Base-by-base conservation (phyloP, 257 asterid species). In the Nicotiana sylvestris region DNA sequence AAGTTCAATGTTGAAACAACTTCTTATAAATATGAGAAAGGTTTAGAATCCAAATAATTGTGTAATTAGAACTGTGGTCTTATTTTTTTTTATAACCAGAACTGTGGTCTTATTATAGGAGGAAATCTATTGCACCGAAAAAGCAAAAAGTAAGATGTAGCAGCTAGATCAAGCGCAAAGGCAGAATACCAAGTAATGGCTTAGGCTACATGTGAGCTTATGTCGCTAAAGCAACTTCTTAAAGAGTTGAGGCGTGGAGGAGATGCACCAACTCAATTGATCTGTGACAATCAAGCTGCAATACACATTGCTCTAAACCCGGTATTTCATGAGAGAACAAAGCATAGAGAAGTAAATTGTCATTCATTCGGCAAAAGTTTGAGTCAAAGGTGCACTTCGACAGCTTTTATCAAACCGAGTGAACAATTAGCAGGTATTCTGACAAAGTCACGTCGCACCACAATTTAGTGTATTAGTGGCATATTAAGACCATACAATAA, bases 261-360 rank as follows among this genome's bases (percentile, higher is more conserved):
- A 72, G 78, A 30, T 43, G 78, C 78, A 43, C 60, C 60, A 43
- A 72, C 49, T 21, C 78, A 25, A 72, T 72, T 72, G 60, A 72
- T 43, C 60, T 25, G 35, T 11, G 37, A 43, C 37, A 72, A 72
- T 46, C 60, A 46, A 46, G 37, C 35, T 21, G 37, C 78, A 39
- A 21, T 12, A 11, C 25, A 2, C 11, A 69, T 39, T 69, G n/a
- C n/a, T 69, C 46, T n/a, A 69, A 27, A 69, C 33, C 57, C 57
- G 39, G 18, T 39, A 69, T 39, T 69, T 69, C 77, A 69, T 43
- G 33, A 69, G 11, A 69, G 18, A 39, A n/a, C 60, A 25, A 21
- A 46, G 57, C 35, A 70, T 43, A 46, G 21, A 46, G 60, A 72
- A 46, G 58, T 46, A 72, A 2, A 72, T 46, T 72, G 78, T 43